A percentile compares a stretch with the other conserved stretches of the same genome.
These are phyloP conservation scores for Potentilla sterilis DNA, from an alignment of 306 rosid genomes.

Conservation along the genomic window DNA sequence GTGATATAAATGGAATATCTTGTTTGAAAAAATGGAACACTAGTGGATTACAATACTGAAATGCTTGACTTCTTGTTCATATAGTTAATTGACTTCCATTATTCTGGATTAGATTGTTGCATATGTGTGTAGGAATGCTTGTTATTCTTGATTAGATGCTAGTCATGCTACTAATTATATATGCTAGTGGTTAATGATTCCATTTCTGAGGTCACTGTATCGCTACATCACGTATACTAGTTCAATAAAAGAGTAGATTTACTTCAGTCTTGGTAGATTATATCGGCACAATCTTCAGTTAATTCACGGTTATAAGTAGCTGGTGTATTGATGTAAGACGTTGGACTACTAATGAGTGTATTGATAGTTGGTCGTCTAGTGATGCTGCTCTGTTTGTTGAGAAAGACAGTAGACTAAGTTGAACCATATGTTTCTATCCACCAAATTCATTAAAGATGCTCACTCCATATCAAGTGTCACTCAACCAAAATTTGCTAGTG, in stretches of 20 bases:
- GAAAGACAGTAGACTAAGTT: not conserved
- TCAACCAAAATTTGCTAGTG: not conserved
- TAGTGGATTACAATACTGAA: constrained; percentile 13
- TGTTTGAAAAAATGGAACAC: constrained; percentile 29
- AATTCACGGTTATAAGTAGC: too few species aligned
- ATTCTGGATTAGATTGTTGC: not conserved
- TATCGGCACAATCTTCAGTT: too few species aligned
- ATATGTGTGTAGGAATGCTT: not conserved
- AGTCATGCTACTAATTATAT: not conserved
- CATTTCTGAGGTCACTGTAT: not conserved
- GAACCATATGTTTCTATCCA: not conserved
- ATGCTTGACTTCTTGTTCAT: constrained; percentile 37
- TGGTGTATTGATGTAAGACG: not conserved
- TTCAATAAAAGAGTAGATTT: too few species aligned
- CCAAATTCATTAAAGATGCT: not conserved
- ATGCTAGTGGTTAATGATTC: not conserved
- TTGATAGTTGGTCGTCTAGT: not conserved
- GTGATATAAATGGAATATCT: not conserved
- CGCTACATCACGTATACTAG: not conserved
- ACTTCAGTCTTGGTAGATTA: not conserved
- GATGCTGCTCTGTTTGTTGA: not conserved
- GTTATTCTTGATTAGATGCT: not conserved
- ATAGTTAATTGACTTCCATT: constrained; percentile 6
- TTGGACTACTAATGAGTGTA: too few species aligned
- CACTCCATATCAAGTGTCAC: not conserved